These are phyloP conservation scores for Torulaspora globosa DNA, from an alignment of 1,139 yeast genomes.

Conservation along the genomic window DNA sequence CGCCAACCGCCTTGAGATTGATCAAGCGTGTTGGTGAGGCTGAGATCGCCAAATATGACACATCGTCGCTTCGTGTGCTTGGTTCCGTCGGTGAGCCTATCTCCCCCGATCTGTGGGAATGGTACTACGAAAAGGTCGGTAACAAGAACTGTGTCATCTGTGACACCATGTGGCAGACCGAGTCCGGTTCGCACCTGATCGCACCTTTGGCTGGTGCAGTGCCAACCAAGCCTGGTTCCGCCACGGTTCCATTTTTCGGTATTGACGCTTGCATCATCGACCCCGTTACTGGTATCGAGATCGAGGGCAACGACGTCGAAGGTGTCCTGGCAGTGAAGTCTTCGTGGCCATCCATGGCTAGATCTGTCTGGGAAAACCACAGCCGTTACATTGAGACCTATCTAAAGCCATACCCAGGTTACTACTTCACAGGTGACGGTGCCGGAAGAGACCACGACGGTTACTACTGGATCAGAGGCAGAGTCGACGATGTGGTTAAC, in stretches of 20 bases:
- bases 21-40: slow-evolving; percentile 90
- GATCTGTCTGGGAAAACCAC: slow-evolving; percentile 92
- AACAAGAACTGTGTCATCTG: slow-evolving; percentile 78
- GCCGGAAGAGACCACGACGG: slow-evolving; percentile 98
- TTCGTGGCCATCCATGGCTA: slow-evolving; percentile 98
- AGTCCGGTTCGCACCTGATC: slow-evolving; percentile 92
- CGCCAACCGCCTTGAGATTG: slow-evolving; percentile 95
- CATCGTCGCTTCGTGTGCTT: slow-evolving; percentile 84
- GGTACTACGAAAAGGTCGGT: slow-evolving; percentile 94
- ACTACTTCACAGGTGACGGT: slow-evolving; percentile 97
- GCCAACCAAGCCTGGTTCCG: slow-evolving; percentile 97
- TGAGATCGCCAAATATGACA: slow-evolving; percentile 80
- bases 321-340: slow-evolving; percentile 88
- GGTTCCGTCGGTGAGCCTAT: slow-evolving; percentile 99
- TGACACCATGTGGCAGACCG: slow-evolving; percentile 99
- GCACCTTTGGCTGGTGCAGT: slow-evolving; percentile 93
- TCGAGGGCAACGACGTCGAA: slow-evolving; percentile 86
- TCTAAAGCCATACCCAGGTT: slow-evolving; percentile 92
- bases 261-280: slow-evolving; percentile 85
- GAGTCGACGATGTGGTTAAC: slow-evolving; percentile 97
- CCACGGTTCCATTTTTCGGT: slow-evolving; percentile 95
- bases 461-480: slow-evolving; percentile 96
- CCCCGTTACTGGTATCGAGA: slow-evolving; percentile 82
- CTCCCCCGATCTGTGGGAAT: slow-evolving; percentile 97
- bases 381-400: slow-evolving; percentile 87